A percentile compares a stretch with the other conserved stretches of the same genome.
Conservation (phyloP, 2,329 filamentous ascomycete genomes). For the Nemania serpens region DNA sequence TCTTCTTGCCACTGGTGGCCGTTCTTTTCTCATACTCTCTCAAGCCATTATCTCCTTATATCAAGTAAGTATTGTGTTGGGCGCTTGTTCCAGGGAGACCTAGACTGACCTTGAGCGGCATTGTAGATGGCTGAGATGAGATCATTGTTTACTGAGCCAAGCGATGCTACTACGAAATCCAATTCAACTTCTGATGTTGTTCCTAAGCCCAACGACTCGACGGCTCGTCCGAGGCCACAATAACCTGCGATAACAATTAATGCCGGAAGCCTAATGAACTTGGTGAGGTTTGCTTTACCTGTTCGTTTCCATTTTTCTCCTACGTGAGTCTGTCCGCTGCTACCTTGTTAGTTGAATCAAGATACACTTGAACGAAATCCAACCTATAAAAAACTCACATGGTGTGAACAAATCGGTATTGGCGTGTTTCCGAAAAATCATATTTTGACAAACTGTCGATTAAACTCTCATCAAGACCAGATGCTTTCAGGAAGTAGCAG, state of each 20-base stretch:
- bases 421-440: constrained; percentile 75
- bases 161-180: constrained; percentile 79
- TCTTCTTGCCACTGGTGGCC: constrained; percentile 40
- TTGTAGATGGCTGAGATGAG: constrained; percentile 65
- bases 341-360: constrained; percentile 26
- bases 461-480: constrained; percentile 67
- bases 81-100: neutral
- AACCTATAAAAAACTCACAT: constrained; percentile 59
- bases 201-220: constrained; percentile 66
- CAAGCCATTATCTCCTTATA: constrained; percentile 49
- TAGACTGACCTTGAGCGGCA: constrained; percentile 56
- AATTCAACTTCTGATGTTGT: constrained; percentile 63
- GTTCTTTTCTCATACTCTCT: constrained; percentile 51
- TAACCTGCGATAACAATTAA: constrained; percentile 60
- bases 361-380: neutral
- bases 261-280: neutral
- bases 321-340: constrained; percentile 60
- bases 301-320: constrained; percentile 51
- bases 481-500: constrained; percentile 69
- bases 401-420: constrained; percentile 82
- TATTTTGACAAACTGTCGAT: constrained; percentile 73
- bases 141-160: constrained; percentile 74
- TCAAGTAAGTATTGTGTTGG: constrained; percentile 10
- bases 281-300: constrained; percentile 44
- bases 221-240: constrained; percentile 70